Evolutionary conservation across 83 land plant genomes (phyloP).

Genomic region (Picea abies): DNA sequence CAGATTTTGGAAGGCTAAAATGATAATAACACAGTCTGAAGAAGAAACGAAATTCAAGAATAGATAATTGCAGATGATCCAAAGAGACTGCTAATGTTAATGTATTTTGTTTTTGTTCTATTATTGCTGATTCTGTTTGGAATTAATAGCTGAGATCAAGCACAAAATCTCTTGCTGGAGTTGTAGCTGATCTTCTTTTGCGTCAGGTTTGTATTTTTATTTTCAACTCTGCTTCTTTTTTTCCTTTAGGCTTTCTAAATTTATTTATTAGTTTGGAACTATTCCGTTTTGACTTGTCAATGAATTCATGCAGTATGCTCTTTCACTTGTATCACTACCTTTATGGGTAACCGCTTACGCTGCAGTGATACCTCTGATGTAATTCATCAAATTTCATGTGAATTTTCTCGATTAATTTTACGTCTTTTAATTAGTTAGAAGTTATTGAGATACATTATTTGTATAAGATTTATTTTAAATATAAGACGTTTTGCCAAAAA

Average conservation of each 20-base stretch:
- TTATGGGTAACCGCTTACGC: constrained; percentile 9
- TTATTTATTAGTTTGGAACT: not conserved
- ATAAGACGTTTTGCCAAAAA: not conserved
- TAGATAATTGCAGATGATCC: not conserved
- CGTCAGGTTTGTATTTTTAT: constrained; percentile 8
- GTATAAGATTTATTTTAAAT: not conserved
- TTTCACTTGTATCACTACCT: constrained; percentile 8
- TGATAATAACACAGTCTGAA: too few relatives aligned
- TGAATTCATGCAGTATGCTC: constrained; percentile 6
- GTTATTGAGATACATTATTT: not conserved
- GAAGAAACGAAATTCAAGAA: too few relatives aligned
- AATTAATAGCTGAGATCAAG: constrained; percentile 5
- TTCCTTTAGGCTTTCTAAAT: not conserved
- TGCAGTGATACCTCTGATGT: not conserved
- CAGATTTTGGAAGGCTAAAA: not conserved
- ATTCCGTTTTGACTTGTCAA: not conserved
- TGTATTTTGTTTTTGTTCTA: not conserved
- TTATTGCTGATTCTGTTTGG: not conserved
- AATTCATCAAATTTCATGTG: not conserved
- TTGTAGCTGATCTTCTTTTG: constrained; percentile 2
- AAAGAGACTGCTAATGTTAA: not conserved
- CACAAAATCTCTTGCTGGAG: not conserved
- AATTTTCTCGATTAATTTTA: not conserved
- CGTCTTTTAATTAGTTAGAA: not conserved
- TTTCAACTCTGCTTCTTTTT: not conserved